Evolutionary conservation across 192 early-diverging fungal genomes (phyloP).

Genomic region (Umbelopsis isabellina): DNA sequence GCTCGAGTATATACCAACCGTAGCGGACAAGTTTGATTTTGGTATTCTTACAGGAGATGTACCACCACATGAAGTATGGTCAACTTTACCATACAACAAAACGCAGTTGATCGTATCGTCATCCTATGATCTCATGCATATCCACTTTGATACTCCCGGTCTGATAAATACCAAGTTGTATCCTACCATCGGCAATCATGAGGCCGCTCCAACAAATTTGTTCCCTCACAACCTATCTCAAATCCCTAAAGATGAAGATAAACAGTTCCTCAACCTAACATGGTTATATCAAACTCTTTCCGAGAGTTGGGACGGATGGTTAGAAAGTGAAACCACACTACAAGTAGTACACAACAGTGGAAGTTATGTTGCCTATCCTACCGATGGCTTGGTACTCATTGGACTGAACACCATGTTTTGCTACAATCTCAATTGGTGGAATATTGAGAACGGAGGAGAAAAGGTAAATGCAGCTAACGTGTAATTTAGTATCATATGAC

Average conservation of each 20-base stretch:
- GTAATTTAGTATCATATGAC: not conserved
- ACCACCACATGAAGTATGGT: slow-evolving; percentile 60
- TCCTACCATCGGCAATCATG: slow-evolving; percentile 61
- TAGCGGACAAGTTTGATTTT: slow-evolving; percentile 44
- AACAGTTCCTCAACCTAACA: slow-evolving; percentile 29
- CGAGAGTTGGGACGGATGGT: slow-evolving; percentile 55
- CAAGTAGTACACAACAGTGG: slow-evolving; percentile 44
- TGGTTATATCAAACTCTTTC: slow-evolving; percentile 55
- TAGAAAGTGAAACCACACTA: slow-evolving; percentile 45
- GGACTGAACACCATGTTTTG: slow-evolving; percentile 65
- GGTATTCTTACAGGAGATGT: slow-evolving; percentile 61
- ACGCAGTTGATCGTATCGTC: slow-evolving; percentile 43
- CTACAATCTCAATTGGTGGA: slow-evolving; percentile 59
- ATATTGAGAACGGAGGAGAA: slow-evolving; percentile 44
- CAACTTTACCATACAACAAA: slow-evolving; percentile 41
- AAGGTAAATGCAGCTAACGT: slow-evolving; percentile 22
- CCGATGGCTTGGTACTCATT: slow-evolving; percentile 50
- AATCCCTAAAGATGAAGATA: slow-evolving; percentile 23
- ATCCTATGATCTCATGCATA: slow-evolving; percentile 39
- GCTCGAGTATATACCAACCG: slow-evolving; percentile 48
- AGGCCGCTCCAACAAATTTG: slow-evolving; percentile 52
- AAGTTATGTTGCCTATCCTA: slow-evolving; percentile 51
- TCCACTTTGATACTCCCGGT: slow-evolving; percentile 31
- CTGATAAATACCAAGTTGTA: slow-evolving; percentile 44
- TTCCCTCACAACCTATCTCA: slow-evolving; percentile 29